A percentile compares a stretch with the other conserved stretches of the same genome.
These are phyloP conservation scores for Gloeopeniophorella convolvens DNA, from an alignment of 768 basidiomycete species.

Conservation along the genomic window DNA sequence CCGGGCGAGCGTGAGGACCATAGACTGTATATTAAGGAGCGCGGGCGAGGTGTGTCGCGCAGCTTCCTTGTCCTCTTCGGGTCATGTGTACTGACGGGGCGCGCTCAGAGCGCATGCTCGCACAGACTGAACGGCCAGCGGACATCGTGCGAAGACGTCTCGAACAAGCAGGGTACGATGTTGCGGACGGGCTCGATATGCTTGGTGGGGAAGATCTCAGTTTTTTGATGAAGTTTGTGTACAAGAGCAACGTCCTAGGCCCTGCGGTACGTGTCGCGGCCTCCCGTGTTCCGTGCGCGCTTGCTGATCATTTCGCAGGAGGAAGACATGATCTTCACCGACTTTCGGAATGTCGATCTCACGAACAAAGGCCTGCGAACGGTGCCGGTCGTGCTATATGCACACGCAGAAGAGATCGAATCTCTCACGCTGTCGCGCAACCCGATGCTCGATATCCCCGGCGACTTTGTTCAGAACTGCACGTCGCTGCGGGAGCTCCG, in stretches of 20 bases:
- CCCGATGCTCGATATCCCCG: conserved; percentile 92
- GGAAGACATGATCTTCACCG: conserved; percentile 63
- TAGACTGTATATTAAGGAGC: conserved; percentile 67
- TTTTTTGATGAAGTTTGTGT: conserved; percentile 86
- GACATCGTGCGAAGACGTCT: conserved; percentile 77
- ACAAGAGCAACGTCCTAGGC: conserved; percentile 68
- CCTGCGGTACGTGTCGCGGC: conserved; percentile 42
- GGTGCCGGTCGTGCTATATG: conserved; percentile 82
- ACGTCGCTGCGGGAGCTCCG: conserved; percentile 76
- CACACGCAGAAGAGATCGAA: conserved; percentile 76
- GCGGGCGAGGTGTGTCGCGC: conserved; percentile 56
- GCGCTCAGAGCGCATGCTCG: conserved; percentile 70
- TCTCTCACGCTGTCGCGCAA: conserved; percentile 88
- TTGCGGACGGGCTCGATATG: conserved; percentile 70
- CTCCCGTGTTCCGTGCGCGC: background rate
- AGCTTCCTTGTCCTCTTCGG: background rate
- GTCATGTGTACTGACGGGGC: conserved; percentile 1
- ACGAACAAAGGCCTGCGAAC: conserved; percentile 74
- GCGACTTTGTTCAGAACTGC: conserved; percentile 93
- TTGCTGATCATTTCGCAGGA: conserved; percentile 39
- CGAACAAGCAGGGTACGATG: conserved; percentile 84
- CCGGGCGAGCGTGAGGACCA: conserved; percentile 52
- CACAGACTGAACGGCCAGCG: conserved; percentile 75
- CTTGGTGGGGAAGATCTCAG: conserved; percentile 73
- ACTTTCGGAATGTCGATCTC: conserved; percentile 77